These are phyloP conservation scores for Chenopodium suecicum DNA, from an alignment of 148 eudicot species.

Conservation along the genomic window DNA sequence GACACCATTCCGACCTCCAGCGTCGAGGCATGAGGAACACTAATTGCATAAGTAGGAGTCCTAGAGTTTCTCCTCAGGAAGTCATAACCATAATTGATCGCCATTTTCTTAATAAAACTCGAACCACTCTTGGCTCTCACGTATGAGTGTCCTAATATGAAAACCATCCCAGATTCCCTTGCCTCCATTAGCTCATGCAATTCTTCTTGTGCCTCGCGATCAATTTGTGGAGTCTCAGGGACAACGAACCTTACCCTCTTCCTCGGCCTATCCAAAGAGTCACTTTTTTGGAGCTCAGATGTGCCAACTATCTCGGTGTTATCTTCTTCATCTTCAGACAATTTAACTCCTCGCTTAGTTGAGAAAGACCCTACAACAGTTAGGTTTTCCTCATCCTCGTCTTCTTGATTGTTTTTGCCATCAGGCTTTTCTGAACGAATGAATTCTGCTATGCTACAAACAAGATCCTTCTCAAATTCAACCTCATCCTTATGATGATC, in stretches of 20 bases:
- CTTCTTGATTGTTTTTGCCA: conserved; percentile 11
- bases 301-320: conserved; percentile 22
- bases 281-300: conserved; percentile 36
- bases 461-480: conserved; percentile 83
- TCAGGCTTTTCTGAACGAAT: conserved; percentile 57
- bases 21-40: conserved; percentile 83
- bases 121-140: conserved; percentile 87
- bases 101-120: conserved; percentile 70
- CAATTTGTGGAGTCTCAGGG: conserved; percentile 63
- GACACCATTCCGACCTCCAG: conserved; percentile 94
- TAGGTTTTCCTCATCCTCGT: conserved; percentile 49
- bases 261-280: conserved; percentile 39
- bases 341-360: conserved; percentile 36
- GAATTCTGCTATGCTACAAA: conserved; percentile 83
- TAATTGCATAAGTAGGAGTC: conserved; percentile 58
- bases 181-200: conserved; percentile 78
- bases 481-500: conserved; percentile 79
- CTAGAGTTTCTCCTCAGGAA: conserved; percentile 86
- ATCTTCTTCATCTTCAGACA: conserved; percentile 39
- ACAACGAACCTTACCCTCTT: conserved; percentile 77
- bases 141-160: conserved; percentile 74
- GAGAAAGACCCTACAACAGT: conserved; percentile 74
- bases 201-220: conserved; percentile 50
- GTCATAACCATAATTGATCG: conserved; percentile 76
- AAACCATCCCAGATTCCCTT: conserved; percentile 87